Conservation (phyloP, 495 filamentous ascomycete species). For the Tuber aestivum region DNA sequence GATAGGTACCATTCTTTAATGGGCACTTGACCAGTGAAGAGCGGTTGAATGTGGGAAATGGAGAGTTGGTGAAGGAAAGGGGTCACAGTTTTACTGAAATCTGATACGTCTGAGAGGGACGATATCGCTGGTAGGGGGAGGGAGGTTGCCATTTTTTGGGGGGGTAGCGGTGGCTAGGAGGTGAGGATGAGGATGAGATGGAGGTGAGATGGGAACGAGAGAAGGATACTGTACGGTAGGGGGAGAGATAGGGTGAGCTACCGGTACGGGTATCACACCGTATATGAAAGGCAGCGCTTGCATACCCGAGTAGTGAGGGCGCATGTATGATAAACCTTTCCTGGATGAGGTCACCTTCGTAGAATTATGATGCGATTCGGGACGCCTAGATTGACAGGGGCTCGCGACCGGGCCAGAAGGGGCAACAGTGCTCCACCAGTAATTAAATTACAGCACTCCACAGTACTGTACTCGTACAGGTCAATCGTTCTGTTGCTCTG, state of each 20-base stretch:
- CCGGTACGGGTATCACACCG: too few species aligned
- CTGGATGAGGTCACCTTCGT: neutral
- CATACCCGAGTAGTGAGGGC: too few species aligned
- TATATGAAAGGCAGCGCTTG: neutral
- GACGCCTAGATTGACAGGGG: neutral
- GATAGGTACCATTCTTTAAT: constrained; percentile 62
- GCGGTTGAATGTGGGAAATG: constrained; percentile 57
- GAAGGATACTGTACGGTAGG: too few species aligned
- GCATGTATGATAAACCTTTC: neutral
- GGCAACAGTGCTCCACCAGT: too few species aligned
- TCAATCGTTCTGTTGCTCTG: neutral
- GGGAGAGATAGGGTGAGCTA: neutral
- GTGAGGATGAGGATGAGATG: neutral
- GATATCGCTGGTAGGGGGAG: constrained; percentile 60
- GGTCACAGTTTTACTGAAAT: constrained; percentile 63
- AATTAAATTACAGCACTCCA: too few species aligned
- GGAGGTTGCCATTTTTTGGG: constrained; percentile 48
- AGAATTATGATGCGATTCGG: neutral
- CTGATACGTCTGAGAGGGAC: constrained; percentile 62
- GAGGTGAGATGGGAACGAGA: neutral
- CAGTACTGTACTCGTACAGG: neutral
- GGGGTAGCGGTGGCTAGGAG: neutral
- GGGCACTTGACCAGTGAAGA: constrained; percentile 49
- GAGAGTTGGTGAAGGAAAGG: constrained; percentile 74
- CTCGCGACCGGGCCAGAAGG: neutral